These are phyloP conservation scores for Glycine tomentella DNA, from an alignment of 306 rosid genomes.

Conservation along the genomic window DNA sequence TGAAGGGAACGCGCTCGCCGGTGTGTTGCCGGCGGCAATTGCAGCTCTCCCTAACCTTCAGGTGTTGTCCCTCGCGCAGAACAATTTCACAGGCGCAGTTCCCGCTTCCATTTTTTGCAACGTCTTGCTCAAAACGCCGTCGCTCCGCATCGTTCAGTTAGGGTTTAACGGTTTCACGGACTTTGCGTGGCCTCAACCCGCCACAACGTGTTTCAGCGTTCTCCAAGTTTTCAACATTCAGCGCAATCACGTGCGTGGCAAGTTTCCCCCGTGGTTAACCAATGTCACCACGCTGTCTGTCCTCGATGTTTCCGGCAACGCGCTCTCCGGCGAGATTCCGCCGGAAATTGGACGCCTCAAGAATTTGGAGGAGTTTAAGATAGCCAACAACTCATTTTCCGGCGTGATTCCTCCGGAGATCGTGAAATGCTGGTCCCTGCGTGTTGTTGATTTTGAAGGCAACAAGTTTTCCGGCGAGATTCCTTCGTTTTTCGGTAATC, in stretches of 20 bases:
- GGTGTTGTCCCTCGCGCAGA: constrained; percentile 14
- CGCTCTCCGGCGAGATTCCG: neutral
- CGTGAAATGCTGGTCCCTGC: constrained; percentile 7
- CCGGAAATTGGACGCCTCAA: neutral
- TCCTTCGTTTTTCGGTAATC: constrained; percentile 16
- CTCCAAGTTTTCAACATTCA: constrained; percentile 1
- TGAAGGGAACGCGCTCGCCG: constrained; percentile 13
- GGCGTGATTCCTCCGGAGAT: constrained; percentile 2
- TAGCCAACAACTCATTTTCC: constrained; percentile 4
- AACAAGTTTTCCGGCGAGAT: neutral
- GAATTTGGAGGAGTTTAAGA: neutral
- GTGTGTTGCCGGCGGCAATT: constrained; percentile 18
- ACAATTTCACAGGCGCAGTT: neutral
- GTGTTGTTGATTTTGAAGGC: neutral
- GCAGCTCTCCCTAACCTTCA: neutral
- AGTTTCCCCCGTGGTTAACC: constrained; percentile 20
- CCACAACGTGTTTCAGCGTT: constrained; percentile 13
- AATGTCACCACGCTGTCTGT: neutral
- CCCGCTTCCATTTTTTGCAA: constrained; percentile 19
- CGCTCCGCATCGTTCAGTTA: neutral
- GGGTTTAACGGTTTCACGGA: constrained; percentile 10
- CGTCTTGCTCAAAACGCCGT: neutral
- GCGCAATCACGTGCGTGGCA: constrained; percentile 9
- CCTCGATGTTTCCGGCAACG: constrained; percentile 9
- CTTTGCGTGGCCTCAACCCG: neutral